Base-by-base conservation (phyloP, 305 asterid genomes). In the Fraxinus sp. region DNA sequence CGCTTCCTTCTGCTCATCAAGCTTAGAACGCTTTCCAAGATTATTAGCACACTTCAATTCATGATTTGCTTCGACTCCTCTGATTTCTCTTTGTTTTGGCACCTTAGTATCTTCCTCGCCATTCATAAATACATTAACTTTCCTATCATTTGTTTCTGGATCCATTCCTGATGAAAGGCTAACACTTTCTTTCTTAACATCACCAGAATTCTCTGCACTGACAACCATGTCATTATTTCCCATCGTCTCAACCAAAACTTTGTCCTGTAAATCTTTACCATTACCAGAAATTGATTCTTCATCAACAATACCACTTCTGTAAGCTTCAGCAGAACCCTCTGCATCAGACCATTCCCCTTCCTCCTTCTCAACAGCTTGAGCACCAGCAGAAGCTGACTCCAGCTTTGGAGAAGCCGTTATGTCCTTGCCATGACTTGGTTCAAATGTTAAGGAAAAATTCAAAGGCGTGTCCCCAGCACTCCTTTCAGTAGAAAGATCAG, bases 271-370 rank as follows among this genome's bases (percentile, higher is more conserved):
- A 85, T 78, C 88, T 83, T 85, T 90, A 84, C 88, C 84, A 82
- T 80, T 80, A 70, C 80, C 87, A 80, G 86, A 86, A 83, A 85
- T 86, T 37, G 87, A 83, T 77, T 87, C 92, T 74, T 89, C 96
- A 71, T 64, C 85, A 49, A 82, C 66, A 80, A 79, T 81, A 80
- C 26, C 77, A 79, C 24, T 84, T 79, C 79, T 84, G 83, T 74
- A 78, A 44, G 88, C 89, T 88, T 91, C 95, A 37, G 79, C 84
- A 74, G 94, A 89, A 35, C 90, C 95, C 86, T 97, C 99, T 41
- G 90, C 98, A 89, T 97, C 99, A 55, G 98, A 93, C 98, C 98
- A 97, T 87, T 97, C 99, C 83, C 99, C 99, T 89, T 97, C 99
- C 90, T 97, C 99, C 92, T 93, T 95, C 87, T 97, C 99, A 82